Evolutionary conservation across 805 yeast genomes (phyloP).

Genomic region (Candida vartiovaarae): DNA sequence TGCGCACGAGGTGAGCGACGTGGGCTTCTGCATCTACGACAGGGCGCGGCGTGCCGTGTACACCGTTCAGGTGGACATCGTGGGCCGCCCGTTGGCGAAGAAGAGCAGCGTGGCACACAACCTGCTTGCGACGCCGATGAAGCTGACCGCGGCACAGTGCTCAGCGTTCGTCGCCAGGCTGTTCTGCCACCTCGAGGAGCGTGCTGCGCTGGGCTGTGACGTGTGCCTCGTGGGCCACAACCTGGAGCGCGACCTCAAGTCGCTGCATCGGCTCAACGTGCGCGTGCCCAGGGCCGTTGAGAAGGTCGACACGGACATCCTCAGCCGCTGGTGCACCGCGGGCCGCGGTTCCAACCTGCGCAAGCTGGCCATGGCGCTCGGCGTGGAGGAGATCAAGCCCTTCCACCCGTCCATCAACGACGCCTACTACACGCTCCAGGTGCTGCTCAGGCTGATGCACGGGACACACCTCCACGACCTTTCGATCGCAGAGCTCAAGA

Average conservation of each 20-base stretch:
- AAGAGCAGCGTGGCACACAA: constrained; percentile 1
- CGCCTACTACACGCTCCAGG: constrained; percentile 12
- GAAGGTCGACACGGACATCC: constrained; percentile 7
- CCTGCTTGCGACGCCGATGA: constrained; percentile 3
- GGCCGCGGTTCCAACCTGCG: constrained; percentile 3
- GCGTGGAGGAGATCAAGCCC: constrained; percentile 5
- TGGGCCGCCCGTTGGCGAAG: constrained; percentile 3
- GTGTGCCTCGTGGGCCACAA: constrained; percentile 12
- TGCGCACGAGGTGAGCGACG: constrained; percentile 1
- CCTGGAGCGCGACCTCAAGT: constrained; percentile 8
- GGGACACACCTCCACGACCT: background rate
- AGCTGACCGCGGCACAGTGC: background rate
- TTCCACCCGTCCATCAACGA: constrained; percentile 14
- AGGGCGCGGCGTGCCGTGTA: constrained; percentile 3
- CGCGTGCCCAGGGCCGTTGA: background rate
- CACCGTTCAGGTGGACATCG: constrained; percentile 12
- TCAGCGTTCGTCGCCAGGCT: background rate
- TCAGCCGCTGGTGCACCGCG: background rate
- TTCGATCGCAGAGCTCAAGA: background rate
- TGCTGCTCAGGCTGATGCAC: constrained; percentile 5
- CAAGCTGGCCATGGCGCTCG: constrained; percentile 3
- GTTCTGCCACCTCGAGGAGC: background rate
- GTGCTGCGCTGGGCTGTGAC: background rate
- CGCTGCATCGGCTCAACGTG: constrained; percentile 1
- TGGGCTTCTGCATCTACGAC: constrained; percentile 12